Base-by-base conservation (phyloP, 495 filamentous ascomycete species). In the Aspergillus steynii region DNA sequence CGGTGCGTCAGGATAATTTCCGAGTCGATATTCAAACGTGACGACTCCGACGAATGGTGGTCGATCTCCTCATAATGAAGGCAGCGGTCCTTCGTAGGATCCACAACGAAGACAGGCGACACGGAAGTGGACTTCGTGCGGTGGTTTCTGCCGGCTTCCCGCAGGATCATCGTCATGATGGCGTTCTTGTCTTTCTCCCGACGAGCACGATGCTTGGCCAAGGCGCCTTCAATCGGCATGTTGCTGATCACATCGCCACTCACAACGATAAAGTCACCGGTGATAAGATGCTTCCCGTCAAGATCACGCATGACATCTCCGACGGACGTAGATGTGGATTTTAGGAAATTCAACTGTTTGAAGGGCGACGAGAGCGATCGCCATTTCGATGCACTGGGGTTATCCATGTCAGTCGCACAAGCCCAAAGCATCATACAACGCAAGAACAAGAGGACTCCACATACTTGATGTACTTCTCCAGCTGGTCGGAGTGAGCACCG, bases 121-220 rank as follows among this genome's bases (percentile, higher is more conserved):
- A 89, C 83, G 1, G 86, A 85, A 45, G 88, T 84, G 2, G 86
- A 80, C 74, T 91, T 93, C 31, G 89, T 91, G 25, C 89, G 80
- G 73, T 96, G 91, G 26, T 76, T 79, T 2, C 79, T 75, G n/a
- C 91, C 91, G 2, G 87, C 90, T 74, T 92, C 86, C 52, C 90
- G 84, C 55, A 98, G 76, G 27, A 99, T 82, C 86, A 98, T 92
- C 28, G 95, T 99, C 96, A 99, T 99, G 76, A 97, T 97, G 14
- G 94, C 92, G 71, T 96, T 93, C 69, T 95, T 94, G 75, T 96
- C 90, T 54, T 85, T 84, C 70, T 86, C 86, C 48, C 95, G 87
- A 34, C 95, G 89, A 52, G 87, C 85, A 56, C 90, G 85, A 72
- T 99, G 95, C 45, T 83, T 85, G 5, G 85, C 81, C 51, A 99